Conservation (phyloP, 202 grass and related monocot genomes). For the Dendrocalamus latiflorus region DNA sequence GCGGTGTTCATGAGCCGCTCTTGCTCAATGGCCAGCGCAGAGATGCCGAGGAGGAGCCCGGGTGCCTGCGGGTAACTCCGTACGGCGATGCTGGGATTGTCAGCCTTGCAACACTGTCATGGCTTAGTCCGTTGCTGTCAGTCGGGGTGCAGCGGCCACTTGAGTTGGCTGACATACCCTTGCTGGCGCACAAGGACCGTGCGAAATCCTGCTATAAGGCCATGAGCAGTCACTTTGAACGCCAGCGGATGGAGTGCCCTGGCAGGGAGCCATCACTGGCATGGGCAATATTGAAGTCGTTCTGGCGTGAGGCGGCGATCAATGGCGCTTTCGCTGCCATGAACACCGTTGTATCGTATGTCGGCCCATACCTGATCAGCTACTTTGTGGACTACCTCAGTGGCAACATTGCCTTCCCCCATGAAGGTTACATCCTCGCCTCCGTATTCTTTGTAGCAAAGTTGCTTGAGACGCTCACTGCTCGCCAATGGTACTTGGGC, state of each 20-base stretch:
- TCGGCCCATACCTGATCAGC: too few relatives aligned
- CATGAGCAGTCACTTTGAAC: slow-evolving; percentile 69
- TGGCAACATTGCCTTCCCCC: too few relatives aligned
- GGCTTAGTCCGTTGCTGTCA: slow-evolving; percentile 67
- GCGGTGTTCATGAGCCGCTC: slow-evolving; percentile 49
- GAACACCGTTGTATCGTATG: slow-evolving; percentile 83
- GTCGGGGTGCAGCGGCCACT: slow-evolving; percentile 70
- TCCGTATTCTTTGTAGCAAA: too few relatives aligned
- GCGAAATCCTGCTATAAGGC: slow-evolving; percentile 80
- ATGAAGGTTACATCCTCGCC: too few relatives aligned
- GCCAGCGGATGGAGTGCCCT: slow-evolving; percentile 46
- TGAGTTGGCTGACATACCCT: slow-evolving; percentile 78
- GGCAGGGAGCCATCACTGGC: slow-evolving; percentile 54
- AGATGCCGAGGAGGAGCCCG: slow-evolving; percentile 51
- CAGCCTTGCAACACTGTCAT: slow-evolving; percentile 68
- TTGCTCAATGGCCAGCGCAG: slow-evolving; percentile 42
- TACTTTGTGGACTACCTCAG: too few relatives aligned
- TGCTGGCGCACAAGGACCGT: slow-evolving; percentile 79
- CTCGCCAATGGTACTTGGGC: too few relatives aligned
- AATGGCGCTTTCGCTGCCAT: slow-evolving; percentile 71
- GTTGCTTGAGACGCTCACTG: too few relatives aligned
- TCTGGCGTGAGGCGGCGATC: slow-evolving; percentile 68
- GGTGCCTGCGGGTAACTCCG: slow-evolving; percentile 68
- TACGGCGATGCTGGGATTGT: slow-evolving; percentile 70
- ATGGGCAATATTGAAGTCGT: too few relatives aligned